These are phyloP conservation scores for Prunus mongolica DNA, from an alignment of 306 rosid genomes.

Conservation along the genomic window DNA sequence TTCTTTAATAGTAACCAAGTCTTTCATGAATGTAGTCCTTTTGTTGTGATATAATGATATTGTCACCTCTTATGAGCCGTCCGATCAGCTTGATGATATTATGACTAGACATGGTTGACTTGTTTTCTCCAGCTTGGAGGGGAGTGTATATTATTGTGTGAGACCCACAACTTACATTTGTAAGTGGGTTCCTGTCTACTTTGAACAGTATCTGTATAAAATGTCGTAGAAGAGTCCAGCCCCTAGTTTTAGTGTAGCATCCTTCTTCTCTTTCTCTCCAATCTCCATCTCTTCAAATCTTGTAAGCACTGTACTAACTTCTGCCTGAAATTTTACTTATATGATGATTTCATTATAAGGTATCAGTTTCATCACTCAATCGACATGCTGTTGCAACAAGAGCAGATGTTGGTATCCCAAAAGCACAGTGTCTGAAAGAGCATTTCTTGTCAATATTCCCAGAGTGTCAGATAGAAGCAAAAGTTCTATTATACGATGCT, in stretches of 20 bases:
- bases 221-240: not conserved
- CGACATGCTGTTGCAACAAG: constrained; percentile 99
- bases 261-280: not conserved
- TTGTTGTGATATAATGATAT: too few species aligned
- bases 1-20: too few species aligned
- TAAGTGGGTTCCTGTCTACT: not conserved
- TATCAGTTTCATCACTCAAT: constrained; percentile 94
- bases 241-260: not conserved
- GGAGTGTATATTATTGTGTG: not conserved
- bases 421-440: constrained; percentile 91
- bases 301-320: not conserved
- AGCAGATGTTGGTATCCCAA: constrained; percentile 93
- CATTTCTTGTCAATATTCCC: constrained; percentile 87
- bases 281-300: not conserved
- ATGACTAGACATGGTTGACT: not conserved
- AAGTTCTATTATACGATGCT: constrained; percentile 78
- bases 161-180: not conserved
- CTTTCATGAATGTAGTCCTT: too few species aligned
- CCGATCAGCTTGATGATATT: not conserved
- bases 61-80: not conserved
- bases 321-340: constrained; percentile 29
- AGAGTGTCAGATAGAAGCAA: constrained; percentile 82
- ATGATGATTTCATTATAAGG: constrained; percentile 64
- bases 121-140: not conserved
- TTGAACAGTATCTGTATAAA: not conserved